These are phyloP conservation scores for Eutrema japonicum DNA, from an alignment of 345 rosid species.

Conservation along the genomic window DNA sequence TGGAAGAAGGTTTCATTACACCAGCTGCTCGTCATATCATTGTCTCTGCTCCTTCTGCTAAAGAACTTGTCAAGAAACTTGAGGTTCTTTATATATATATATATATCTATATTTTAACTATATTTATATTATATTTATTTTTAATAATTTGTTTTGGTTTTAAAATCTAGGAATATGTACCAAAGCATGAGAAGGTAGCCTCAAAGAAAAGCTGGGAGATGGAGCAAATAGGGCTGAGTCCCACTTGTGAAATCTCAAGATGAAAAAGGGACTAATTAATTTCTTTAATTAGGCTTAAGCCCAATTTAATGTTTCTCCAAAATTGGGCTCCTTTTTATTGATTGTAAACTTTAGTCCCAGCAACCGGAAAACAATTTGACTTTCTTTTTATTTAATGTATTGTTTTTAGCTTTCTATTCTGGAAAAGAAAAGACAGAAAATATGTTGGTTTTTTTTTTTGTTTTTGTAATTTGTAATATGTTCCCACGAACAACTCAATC, in stretches of 20 bases:
- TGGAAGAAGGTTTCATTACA: conserved; percentile 76
- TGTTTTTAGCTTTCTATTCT: conserved; percentile 2
- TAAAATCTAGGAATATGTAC: conserved; percentile 64
- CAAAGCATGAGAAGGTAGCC: conserved; percentile 74
- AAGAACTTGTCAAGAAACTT: conserved; percentile 67
- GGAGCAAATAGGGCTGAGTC: conserved; percentile 53
- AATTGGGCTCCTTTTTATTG: conserved; percentile 38
- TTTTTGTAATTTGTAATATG: conserved; percentile 27
- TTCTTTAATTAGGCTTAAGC: conserved; percentile 29
- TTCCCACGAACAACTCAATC: conserved; percentile 4
- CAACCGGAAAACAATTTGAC: conserved; percentile 20
- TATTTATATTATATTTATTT: not conserved
- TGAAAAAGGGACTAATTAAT: conserved; percentile 39
- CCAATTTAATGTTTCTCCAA: conserved; percentile 21
- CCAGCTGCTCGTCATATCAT: conserved; percentile 81
- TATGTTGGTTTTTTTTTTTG: conserved; percentile 18
- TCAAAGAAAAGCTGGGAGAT: conserved; percentile 80
- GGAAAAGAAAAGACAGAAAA: conserved; percentile 4
- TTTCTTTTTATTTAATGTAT: conserved; percentile 31
- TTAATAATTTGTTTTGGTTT: not conserved
- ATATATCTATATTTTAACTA: not conserved
- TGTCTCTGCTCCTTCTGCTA: conserved; percentile 67
- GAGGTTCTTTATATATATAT: conserved; percentile 50
- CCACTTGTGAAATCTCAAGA: conserved; percentile 61
- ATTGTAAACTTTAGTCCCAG: conserved; percentile 24